phyloP scores from a whole-genome alignment of 2,329 filamentous ascomycete species.

The Exophiala sideris region DNA sequence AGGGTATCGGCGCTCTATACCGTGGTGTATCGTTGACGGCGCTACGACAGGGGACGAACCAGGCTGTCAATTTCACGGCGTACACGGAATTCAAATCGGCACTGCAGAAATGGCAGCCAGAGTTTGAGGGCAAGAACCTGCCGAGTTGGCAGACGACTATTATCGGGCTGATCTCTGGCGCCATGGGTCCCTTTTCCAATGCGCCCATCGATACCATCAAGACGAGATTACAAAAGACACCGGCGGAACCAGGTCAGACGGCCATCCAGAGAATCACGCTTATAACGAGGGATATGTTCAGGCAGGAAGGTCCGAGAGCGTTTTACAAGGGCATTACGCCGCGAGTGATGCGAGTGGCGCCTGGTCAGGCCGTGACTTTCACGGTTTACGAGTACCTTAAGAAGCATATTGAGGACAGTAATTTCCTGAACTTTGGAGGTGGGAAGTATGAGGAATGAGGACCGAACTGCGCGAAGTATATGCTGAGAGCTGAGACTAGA shows the following conservation, averaged over 20 bases:
- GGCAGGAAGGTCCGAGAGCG: constrained; percentile 87
- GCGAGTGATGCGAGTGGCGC: constrained; percentile 93
- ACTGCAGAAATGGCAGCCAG: constrained; percentile 69
- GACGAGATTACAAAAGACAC: constrained; percentile 88
- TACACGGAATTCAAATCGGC: constrained; percentile 88
- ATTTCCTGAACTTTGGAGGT: constrained; percentile 54
- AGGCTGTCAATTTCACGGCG: constrained; percentile 97
- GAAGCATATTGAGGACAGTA: constrained; percentile 66
- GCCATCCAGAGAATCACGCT: constrained; percentile 72
- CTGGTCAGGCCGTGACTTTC: constrained; percentile 80
- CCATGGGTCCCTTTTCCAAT: constrained; percentile 93
- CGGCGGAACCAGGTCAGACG: constrained; percentile 74
- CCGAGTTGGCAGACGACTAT: constrained; percentile 86
- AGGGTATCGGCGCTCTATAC: constrained; percentile 83
- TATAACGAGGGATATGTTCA: constrained; percentile 83
- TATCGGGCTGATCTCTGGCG: constrained; percentile 86
- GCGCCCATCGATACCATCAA: constrained; percentile 99
- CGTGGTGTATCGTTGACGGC: constrained; percentile 92
- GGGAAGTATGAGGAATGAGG: constrained; percentile 63
- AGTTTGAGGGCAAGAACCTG: constrained; percentile 62
- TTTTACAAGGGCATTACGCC: constrained; percentile 99
- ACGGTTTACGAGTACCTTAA: constrained; percentile 75
- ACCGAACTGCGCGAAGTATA: neutral
- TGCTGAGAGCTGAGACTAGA: neutral
- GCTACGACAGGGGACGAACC: constrained; percentile 90